A percentile compares a stretch with the other conserved stretches of the same genome.
Evolutionary conservation across 495 filamentous ascomycete species (phyloP).

Genomic region (Penicillium cataractarum): DNA sequence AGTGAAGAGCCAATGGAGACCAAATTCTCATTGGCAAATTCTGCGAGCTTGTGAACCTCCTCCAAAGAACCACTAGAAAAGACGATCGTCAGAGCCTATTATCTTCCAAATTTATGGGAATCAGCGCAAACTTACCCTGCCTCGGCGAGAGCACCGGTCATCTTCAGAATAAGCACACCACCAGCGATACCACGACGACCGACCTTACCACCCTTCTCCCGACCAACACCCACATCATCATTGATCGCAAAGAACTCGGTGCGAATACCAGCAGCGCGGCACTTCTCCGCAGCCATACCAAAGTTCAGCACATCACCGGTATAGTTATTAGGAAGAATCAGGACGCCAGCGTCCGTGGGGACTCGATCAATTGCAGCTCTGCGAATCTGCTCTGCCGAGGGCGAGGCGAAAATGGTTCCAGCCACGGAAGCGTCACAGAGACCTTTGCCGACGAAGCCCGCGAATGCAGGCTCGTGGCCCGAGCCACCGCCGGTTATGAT

Average conservation of each 20-base stretch:
- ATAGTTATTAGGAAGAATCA: slow-evolving; percentile 71
- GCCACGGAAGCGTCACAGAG: slow-evolving; percentile 86
- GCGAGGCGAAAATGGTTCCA: slow-evolving; percentile 91
- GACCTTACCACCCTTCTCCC: slow-evolving; percentile 82
- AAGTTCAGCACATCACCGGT: slow-evolving; percentile 90
- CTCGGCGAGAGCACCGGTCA: slow-evolving; percentile 82
- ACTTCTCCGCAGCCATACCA: slow-evolving; percentile 92
- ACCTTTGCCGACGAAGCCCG: slow-evolving; percentile 69
- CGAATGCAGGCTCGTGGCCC: slow-evolving; percentile 92
- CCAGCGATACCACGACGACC: slow-evolving; percentile 90
- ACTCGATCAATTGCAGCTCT: slow-evolving; percentile 73
- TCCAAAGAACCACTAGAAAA: slow-evolving; percentile 51
- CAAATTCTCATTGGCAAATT: slow-evolving; percentile 72
- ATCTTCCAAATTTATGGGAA: background rate
- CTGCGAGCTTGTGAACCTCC: slow-evolving; percentile 72
- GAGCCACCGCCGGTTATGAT: slow-evolving; percentile 89
- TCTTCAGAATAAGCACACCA: slow-evolving; percentile 87
- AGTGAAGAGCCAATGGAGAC: slow-evolving; percentile 86
- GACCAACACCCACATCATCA: slow-evolving; percentile 94
- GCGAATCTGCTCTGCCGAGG: slow-evolving; percentile 84
- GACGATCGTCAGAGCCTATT: background rate
- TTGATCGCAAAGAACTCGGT: slow-evolving; percentile 94
- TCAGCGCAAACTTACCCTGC: slow-evolving; percentile 52
- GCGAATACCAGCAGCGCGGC: slow-evolving; percentile 73
- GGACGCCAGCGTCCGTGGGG: slow-evolving; percentile 68